phyloP scores from a whole-genome alignment of 2,329 filamentous ascomycete species.

The Chaetomiaceae sp. region DNA sequence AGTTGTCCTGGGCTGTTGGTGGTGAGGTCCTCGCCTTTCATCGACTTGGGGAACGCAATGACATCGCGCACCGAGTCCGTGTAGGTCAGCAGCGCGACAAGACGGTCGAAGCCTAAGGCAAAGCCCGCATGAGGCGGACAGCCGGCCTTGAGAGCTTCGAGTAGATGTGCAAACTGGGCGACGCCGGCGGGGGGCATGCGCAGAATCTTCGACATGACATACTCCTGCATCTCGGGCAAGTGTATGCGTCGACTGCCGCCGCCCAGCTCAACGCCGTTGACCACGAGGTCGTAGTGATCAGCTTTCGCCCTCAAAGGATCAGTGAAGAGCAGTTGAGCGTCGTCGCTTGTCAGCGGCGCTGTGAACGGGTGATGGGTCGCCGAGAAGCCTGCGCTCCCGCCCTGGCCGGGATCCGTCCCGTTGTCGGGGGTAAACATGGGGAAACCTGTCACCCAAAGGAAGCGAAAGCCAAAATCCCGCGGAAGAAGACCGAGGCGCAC shows the following conservation, averaged over 20 bases:
- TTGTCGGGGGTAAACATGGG: conserved; percentile 80
- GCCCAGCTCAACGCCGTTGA: conserved; percentile 91
- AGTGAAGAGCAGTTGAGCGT: conserved; percentile 67
- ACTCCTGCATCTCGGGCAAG: conserved; percentile 72
- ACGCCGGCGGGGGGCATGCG: conserved; percentile 67
- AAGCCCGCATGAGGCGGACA: conserved; percentile 95
- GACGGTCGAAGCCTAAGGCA: conserved; percentile 82
- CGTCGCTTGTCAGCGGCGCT: conserved; percentile 64
- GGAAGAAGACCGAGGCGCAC: conserved; percentile 55
- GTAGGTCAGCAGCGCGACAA: conserved; percentile 73
- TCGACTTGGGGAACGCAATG: conserved; percentile 94
- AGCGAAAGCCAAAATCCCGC: conserved; percentile 49
- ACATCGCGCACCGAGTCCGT: conserved; percentile 80
- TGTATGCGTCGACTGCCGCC: conserved; percentile 93
- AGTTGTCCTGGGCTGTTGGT: conserved; percentile 70
- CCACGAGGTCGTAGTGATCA: conserved; percentile 91
- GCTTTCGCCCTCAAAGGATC: conserved; percentile 68
- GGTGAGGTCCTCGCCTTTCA: conserved; percentile 78
- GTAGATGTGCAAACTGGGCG: conserved; percentile 76
- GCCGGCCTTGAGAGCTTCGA: conserved; percentile 74
- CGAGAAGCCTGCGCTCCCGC: conserved; percentile 70
- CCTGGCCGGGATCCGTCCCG: conserved; percentile 67
- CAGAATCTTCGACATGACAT: conserved; percentile 76
- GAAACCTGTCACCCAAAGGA: conserved; percentile 85
- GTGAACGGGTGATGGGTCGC: conserved; percentile 97